These are phyloP conservation scores for Pseudogymnoascus sp. DNA, from an alignment of 2,329 filamentous ascomycete species.

Conservation along the genomic window DNA sequence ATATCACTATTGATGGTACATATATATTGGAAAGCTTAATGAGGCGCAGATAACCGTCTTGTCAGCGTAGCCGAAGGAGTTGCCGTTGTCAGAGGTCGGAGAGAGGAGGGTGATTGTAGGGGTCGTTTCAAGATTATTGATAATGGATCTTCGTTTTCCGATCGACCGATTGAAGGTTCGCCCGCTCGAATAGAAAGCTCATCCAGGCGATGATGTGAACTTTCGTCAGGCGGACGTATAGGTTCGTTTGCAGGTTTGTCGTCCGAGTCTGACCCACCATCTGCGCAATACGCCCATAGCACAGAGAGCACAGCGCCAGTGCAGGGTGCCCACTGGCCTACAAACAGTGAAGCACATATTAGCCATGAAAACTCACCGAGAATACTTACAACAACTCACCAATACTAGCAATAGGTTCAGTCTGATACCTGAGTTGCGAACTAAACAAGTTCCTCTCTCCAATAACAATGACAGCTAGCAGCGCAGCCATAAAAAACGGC, in stretches of 20 bases:
- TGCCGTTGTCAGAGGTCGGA: neutral
- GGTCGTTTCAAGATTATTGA: neutral
- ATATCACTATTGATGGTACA: too few relatives aligned
- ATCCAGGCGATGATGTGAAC: too few relatives aligned
- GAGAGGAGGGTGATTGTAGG: neutral
- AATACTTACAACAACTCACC: conserved; percentile 34
- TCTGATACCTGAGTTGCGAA: conserved; percentile 45
- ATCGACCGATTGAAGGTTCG: neutral
- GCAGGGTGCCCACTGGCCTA: conserved; percentile 49
- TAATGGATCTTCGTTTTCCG: neutral
- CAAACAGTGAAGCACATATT: neutral
- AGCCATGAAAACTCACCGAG: neutral
- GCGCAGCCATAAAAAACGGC: conserved; percentile 49
- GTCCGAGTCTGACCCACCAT: neutral
- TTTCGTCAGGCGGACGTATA: neutral
- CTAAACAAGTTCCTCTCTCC: conserved; percentile 60
- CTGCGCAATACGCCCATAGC: conserved; percentile 36
- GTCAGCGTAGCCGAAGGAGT: neutral
- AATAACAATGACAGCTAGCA: conserved; percentile 49
- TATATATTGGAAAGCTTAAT: neutral
- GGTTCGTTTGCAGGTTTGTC: neutral
- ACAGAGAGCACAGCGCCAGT: conserved; percentile 48
- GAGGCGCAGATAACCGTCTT: neutral
- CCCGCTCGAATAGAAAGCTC: neutral
- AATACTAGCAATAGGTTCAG: conserved; percentile 53